These are phyloP conservation scores for Phaeoacremonium minimum DNA, from an alignment of 2,329 filamentous ascomycete species.

Conservation along the genomic window DNA sequence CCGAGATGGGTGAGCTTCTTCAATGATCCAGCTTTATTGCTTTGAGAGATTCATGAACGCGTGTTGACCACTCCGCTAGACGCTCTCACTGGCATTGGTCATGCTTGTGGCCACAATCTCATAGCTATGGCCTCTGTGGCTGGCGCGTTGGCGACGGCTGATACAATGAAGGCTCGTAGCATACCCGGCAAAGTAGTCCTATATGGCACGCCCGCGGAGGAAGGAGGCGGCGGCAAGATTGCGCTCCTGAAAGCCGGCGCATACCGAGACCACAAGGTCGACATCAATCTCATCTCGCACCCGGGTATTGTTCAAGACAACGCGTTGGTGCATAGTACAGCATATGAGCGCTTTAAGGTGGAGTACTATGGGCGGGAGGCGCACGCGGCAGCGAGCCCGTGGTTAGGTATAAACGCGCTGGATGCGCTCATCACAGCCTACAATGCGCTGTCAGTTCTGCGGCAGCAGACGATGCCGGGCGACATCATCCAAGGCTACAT, in stretches of 20 bases:
- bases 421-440: conserved; percentile 50
- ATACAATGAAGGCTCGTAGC: conserved; percentile 31
- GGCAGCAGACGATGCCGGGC: conserved; percentile 51
- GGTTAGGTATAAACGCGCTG: conserved; percentile 56
- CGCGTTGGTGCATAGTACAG: conserved; percentile 46
- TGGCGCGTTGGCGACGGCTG: conserved; percentile 40
- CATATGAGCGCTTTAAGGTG: conserved; percentile 42
- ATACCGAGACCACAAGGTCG: conserved; percentile 31
- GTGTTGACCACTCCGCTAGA: too few relatives aligned
- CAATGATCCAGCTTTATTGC: too few relatives aligned
- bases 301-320: conserved; percentile 35
- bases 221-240: conserved; percentile 35
- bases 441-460: conserved; percentile 42
- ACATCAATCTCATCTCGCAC: conserved; percentile 35
- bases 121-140: conserved; percentile 45
- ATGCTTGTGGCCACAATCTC: conserved; percentile 52
- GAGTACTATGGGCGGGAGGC: conserved; percentile 51
- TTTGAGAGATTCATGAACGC: too few relatives aligned
- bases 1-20: conserved; percentile 40
- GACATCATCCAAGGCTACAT: conserved; percentile 48
- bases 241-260: conserved; percentile 37
- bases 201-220: conserved; percentile 46
- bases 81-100: conserved; percentile 43
- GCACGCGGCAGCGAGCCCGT: conserved; percentile 53
- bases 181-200: conserved; percentile 40